A percentile compares a stretch with the other conserved stretches of the same genome.
Conservation (phyloP, 306 rosid species). For the Medicago lupulina region DNA sequence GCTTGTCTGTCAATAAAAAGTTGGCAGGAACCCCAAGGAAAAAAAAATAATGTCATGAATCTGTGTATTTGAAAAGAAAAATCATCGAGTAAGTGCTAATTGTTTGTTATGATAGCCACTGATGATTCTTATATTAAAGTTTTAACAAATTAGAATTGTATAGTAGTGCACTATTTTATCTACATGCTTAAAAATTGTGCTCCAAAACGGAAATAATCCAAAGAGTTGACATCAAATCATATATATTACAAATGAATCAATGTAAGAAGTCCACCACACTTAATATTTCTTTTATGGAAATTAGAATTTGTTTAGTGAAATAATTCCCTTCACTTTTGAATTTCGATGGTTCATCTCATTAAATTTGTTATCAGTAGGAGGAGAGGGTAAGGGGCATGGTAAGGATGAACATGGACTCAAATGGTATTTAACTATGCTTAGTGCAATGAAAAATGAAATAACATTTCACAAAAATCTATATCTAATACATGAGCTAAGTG, state of each 20-base stretch:
- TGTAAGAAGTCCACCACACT: conserved; percentile 17
- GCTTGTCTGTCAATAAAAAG: conserved; percentile 62
- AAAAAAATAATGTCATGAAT: conserved; percentile 40
- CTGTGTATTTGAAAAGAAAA: background rate
- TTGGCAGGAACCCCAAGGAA: conserved; percentile 45
- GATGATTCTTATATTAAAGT: conserved; percentile 15
- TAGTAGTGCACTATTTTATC: conserved; percentile 2
- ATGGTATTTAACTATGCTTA: background rate
- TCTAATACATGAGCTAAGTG: background rate
- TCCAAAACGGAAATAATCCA: background rate
- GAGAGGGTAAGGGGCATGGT: background rate
- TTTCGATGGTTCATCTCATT: background rate
- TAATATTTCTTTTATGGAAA: background rate
- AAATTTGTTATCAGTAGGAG: background rate
- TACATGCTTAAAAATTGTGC: background rate
- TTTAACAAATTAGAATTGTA: conserved; percentile 15
- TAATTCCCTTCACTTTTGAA: background rate
- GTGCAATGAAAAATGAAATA: conserved; percentile 15
- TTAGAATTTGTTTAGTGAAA: background rate
- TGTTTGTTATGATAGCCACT: conserved; percentile 22
- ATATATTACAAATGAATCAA: conserved; percentile 24
- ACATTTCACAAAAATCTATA: background rate
- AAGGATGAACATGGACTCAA: conserved; percentile 17
- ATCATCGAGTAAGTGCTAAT: conserved; percentile 9
- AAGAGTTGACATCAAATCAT: conserved; percentile 12